A percentile compares a stretch with the other conserved stretches of the same genome.
Evolutionary conservation across 306 rosid genomes (phyloP).

Genomic region (cucumber (Cucumis sativus)): DNA sequence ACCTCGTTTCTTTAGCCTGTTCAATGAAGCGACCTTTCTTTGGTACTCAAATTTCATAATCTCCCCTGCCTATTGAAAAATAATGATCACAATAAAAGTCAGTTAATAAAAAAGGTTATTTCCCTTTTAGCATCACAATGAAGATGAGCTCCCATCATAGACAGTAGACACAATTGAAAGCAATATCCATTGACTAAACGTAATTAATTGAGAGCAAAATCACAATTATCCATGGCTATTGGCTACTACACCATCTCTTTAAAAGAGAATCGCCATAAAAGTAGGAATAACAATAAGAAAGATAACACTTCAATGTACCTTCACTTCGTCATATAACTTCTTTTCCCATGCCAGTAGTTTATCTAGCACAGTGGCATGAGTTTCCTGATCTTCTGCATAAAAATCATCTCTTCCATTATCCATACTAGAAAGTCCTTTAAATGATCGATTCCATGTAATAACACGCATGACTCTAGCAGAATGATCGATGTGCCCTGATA

Average conservation of each 20-base stretch:
- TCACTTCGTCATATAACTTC: constrained; percentile 85
- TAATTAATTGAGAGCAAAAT: background rate
- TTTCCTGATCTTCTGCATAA: constrained; percentile 67
- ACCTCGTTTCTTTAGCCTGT: constrained; percentile 61
- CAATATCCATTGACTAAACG: background rate
- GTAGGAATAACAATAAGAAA: background rate
- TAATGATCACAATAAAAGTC: background rate
- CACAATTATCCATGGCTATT: background rate
- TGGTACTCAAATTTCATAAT: constrained; percentile 85
- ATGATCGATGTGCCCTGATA: constrained; percentile 85
- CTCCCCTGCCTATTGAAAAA: constrained; percentile 61
- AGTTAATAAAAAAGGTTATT: background rate
- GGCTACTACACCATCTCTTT: background rate
- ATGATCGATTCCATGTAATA: constrained; percentile 87
- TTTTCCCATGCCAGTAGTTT: constrained; percentile 95
- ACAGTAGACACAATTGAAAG: background rate
- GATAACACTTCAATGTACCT: constrained; percentile 29
- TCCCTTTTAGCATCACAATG: background rate
- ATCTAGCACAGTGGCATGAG: constrained; percentile 84
- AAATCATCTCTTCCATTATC: constrained; percentile 62
- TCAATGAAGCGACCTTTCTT: constrained; percentile 61
- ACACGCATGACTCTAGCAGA: constrained; percentile 88
- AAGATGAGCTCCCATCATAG: background rate
- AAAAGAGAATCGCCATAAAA: background rate
- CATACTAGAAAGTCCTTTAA: constrained; percentile 37